A percentile compares a stretch with the other conserved stretches of the same genome.
Conservation (phyloP, 371 early-diverging fungal genomes). For the Mucor circinelloides region DNA sequence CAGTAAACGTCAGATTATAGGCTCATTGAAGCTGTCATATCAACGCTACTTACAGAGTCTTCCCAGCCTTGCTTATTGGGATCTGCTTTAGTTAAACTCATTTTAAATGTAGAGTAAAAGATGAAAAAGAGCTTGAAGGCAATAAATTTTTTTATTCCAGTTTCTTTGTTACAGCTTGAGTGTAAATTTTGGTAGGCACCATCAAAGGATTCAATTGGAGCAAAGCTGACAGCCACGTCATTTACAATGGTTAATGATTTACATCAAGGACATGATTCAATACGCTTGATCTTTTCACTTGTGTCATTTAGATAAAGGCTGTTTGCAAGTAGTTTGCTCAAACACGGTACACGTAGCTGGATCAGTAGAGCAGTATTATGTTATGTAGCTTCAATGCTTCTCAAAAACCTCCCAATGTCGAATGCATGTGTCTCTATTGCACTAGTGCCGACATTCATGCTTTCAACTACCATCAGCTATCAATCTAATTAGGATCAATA, state of each 20-base stretch:
- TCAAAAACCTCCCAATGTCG: background rate
- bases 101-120: constrained; percentile 10
- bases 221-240: background rate
- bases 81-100: constrained; percentile 67
- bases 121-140: background rate
- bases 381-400: too few species aligned
- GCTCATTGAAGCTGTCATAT: background rate
- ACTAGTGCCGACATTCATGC: background rate
- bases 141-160: background rate
- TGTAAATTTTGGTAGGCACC: background rate
- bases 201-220: constrained; percentile 1
- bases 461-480: too few species aligned
- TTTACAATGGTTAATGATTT: too few species aligned
- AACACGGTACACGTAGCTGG: too few species aligned
- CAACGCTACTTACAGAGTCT: constrained; percentile 56
- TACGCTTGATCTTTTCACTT: background rate
- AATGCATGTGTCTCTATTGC: background rate
- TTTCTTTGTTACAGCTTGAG: background rate
- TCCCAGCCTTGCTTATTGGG: constrained; percentile 77
- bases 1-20: background rate
- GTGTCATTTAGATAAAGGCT: background rate
- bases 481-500: background rate
- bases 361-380: too few species aligned
- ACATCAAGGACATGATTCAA: too few species aligned
- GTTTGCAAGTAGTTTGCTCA: background rate